phyloP scores from a whole-genome alignment of 768 basidiomycete genomes.

The Collybia nuda region DNA sequence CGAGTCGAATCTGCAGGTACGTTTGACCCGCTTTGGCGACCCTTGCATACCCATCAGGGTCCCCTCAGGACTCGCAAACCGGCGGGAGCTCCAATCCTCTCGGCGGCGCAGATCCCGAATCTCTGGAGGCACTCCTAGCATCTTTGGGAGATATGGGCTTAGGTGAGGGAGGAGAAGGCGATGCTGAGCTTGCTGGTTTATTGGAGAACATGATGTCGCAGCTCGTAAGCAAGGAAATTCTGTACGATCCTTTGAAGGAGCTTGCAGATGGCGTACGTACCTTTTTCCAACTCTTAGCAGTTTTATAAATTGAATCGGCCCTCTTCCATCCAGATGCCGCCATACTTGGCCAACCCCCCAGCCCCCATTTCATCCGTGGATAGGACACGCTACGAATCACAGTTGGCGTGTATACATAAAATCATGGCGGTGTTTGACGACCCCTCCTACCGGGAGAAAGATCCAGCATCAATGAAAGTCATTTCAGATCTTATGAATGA shows the following conservation, averaged over 20 bases:
- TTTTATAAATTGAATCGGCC: neutral
- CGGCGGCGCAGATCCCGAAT: slow-evolving; percentile 24
- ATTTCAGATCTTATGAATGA: slow-evolving; percentile 76
- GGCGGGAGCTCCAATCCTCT: slow-evolving; percentile 2
- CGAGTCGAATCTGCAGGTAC: slow-evolving; percentile 54
- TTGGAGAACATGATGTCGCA: slow-evolving; percentile 82
- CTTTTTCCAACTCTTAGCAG: neutral
- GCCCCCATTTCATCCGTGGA: slow-evolving; percentile 63
- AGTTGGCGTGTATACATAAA: slow-evolving; percentile 52
- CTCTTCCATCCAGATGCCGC: slow-evolving; percentile 62
- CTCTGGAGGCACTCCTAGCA: slow-evolving; percentile 53
- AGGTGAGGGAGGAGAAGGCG: slow-evolving; percentile 32
- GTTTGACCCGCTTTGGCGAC: slow-evolving; percentile 6
- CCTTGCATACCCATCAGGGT: neutral
- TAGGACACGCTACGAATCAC: slow-evolving; percentile 60
- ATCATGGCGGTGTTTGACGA: slow-evolving; percentile 70
- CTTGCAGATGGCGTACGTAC: slow-evolving; percentile 61
- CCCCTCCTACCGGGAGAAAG: slow-evolving; percentile 54
- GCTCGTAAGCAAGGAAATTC: slow-evolving; percentile 77
- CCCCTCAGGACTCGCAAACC: too few relatives aligned
- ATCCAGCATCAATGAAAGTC: slow-evolving; percentile 40
- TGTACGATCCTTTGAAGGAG: slow-evolving; percentile 89
- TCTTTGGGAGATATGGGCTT: slow-evolving; percentile 41
- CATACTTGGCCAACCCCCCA: too few relatives aligned
- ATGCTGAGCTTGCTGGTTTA: slow-evolving; percentile 60